Evolutionary conservation across 1,284 basidiomycete species (phyloP).

Genomic region (Malassezia equina): DNA sequence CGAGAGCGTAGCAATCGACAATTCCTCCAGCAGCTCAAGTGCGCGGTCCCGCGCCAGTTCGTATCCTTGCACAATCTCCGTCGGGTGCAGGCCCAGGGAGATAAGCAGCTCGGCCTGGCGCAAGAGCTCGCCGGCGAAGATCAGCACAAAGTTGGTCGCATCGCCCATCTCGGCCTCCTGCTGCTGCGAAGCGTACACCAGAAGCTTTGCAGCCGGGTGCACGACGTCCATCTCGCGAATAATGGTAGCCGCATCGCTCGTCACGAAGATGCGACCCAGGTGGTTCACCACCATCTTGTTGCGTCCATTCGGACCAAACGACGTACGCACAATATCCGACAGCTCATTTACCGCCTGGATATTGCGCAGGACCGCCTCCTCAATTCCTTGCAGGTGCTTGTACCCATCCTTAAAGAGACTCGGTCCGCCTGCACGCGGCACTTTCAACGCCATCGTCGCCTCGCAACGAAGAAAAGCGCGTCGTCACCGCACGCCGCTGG

Average conservation of each 20-base stretch:
- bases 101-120: conserved; percentile 87
- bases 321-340: conserved; percentile 86
- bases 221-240: conserved; percentile 96
- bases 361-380: conserved; percentile 76
- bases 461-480: background rate
- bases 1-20: conserved; percentile 55
- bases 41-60: conserved; percentile 83
- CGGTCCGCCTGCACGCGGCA: conserved; percentile 76
- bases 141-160: conserved; percentile 87
- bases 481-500: background rate
- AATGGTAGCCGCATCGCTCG: conserved; percentile 97
- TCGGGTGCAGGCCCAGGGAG: conserved; percentile 91
- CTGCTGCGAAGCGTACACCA: conserved; percentile 94
- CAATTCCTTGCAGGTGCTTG: conserved; percentile 75
- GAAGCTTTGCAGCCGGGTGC: conserved; percentile 89
- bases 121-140: conserved; percentile 86
- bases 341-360: conserved; percentile 90
- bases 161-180: conserved; percentile 97
- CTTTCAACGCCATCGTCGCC: conserved; percentile 71
- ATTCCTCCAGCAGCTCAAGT: conserved; percentile 67
- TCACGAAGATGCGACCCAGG: conserved; percentile 87
- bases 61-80: conserved; percentile 77
- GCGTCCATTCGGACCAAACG: conserved; percentile 81
- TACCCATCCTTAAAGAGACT: conserved; percentile 69
- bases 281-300: conserved; percentile 54